Conservation (phyloP, 2,329 filamentous ascomycete species). For the Scedosporium boydii region DNA sequence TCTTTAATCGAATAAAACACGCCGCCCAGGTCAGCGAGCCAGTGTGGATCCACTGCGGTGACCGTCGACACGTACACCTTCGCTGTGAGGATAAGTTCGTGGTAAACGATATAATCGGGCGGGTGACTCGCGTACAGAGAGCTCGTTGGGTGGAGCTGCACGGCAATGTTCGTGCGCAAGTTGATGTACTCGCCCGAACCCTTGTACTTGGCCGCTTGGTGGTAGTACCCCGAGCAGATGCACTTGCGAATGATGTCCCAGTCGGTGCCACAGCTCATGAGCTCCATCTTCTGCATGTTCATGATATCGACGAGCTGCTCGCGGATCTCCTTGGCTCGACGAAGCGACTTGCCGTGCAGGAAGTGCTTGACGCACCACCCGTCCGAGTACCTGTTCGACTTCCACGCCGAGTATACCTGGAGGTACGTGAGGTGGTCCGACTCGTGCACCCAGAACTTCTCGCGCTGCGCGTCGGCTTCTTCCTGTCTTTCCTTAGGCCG, state of each 20-base stretch:
- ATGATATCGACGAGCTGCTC: constrained; percentile 93
- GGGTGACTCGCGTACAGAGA: constrained; percentile 91
- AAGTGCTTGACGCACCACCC: constrained; percentile 92
- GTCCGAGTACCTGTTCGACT: constrained; percentile 79
- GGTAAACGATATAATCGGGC: constrained; percentile 95
- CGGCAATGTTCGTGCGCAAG: constrained; percentile 83
- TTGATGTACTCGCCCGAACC: constrained; percentile 98
- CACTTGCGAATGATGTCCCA: constrained; percentile 95
- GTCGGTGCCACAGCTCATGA: constrained; percentile 86
- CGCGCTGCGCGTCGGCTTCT: constrained; percentile 86
- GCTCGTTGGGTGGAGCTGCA: constrained; percentile 89
- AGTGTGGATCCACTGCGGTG: constrained; percentile 90
- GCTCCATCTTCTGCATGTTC: constrained; percentile 77
- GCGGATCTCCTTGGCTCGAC: constrained; percentile 85
- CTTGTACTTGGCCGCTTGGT: constrained; percentile 92
- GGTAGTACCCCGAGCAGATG: constrained; percentile 96
- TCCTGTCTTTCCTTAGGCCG: constrained; percentile 93
- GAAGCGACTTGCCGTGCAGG: constrained; percentile 85
- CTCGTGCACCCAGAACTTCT: constrained; percentile 98
- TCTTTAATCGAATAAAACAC: constrained; percentile 98
- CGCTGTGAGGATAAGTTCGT: constrained; percentile 91
- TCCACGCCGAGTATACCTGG: constrained; percentile 95
- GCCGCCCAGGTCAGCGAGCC: constrained; percentile 90
- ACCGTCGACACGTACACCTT: constrained; percentile 99
- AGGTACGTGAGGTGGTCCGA: constrained; percentile 93